Conservation (phyloP, 2,329 filamentous ascomycete species). For the Aureobasidium sp. region DNA sequence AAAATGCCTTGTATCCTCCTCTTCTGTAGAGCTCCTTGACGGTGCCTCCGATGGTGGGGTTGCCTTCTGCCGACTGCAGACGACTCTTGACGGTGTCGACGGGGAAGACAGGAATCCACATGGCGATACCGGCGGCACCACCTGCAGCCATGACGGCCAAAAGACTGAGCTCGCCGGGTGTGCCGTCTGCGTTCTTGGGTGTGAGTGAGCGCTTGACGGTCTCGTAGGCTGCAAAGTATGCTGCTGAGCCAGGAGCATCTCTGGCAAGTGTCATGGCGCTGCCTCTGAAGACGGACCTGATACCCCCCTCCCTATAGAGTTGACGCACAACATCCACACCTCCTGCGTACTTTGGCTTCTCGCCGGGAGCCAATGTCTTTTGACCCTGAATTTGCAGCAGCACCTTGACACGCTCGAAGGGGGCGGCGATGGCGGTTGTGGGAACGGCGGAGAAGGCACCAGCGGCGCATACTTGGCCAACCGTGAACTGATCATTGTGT, state of each 20-base stretch:
- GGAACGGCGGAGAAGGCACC: conserved; percentile 97
- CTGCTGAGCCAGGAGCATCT: conserved; percentile 85
- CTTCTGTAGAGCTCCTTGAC: conserved; percentile 73
- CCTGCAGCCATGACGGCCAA: conserved; percentile 78
- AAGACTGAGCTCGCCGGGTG: conserved; percentile 67
- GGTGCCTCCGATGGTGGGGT: conserved; percentile 70
- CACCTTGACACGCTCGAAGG: conserved; percentile 97
- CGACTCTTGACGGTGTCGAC: conserved; percentile 94
- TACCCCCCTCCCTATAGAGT: conserved; percentile 82
- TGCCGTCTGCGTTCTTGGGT: conserved; percentile 68
- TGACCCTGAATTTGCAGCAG: conserved; percentile 96
- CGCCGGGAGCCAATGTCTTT: conserved; percentile 71
- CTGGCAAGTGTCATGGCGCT: conserved; percentile 83
- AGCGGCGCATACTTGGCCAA: conserved; percentile 80
- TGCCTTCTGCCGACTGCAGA: conserved; percentile 83
- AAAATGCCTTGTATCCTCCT: conserved; percentile 86
- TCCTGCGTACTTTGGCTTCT: conserved; percentile 86
- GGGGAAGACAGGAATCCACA: conserved; percentile 99
- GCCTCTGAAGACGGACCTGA: conserved; percentile 88
- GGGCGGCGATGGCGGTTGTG: conserved; percentile 96
- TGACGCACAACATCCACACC: conserved; percentile 86
- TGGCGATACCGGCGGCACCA: conserved; percentile 84
- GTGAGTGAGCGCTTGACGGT: conserved; percentile 83
- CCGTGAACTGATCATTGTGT: conserved; percentile 63
- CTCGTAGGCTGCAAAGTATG: conserved; percentile 97